Conservation (phyloP, 2,329 filamentous ascomycete genomes). For the Colletotrichum spaethianum region DNA sequence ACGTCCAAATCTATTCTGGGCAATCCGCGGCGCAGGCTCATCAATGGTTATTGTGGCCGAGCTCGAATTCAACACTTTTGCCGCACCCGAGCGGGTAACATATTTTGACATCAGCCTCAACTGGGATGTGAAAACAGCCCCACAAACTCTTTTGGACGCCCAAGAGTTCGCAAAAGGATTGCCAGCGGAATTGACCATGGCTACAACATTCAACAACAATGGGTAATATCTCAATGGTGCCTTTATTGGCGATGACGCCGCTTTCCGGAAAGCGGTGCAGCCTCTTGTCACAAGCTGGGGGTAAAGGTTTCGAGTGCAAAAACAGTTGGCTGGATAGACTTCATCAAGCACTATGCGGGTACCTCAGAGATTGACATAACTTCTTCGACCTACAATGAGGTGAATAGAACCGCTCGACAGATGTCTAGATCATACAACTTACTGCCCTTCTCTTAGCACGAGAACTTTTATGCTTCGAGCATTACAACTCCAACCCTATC, state of each 20-base stretch:
- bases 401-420: not conserved
- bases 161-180: constrained; percentile 17
- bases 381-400: constrained; percentile 23
- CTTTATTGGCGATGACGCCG: constrained; percentile 1
- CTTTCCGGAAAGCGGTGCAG: constrained; percentile 5
- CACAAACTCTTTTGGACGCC: constrained; percentile 12
- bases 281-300: constrained; percentile 19
- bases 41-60: constrained; percentile 58
- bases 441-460: constrained; percentile 43
- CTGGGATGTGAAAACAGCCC: constrained; percentile 9
- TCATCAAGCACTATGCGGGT: constrained; percentile 23
- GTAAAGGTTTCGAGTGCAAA: constrained; percentile 22
- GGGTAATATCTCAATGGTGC: constrained; percentile 28
- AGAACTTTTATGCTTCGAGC: constrained; percentile 49
- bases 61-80: constrained; percentile 56
- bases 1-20: constrained; percentile 59
- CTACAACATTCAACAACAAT: constrained; percentile 27
- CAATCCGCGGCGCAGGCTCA: constrained; percentile 57
- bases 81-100: constrained; percentile 50
- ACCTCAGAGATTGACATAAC: constrained; percentile 19
- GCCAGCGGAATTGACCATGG: constrained; percentile 48
- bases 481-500: constrained; percentile 47
- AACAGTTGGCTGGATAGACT: constrained; percentile 30
- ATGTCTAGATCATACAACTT: not conserved
- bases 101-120: constrained; percentile 42